Evolutionary conservation across 768 basidiomycete genomes (phyloP), one percentile per base, ranked within the genome.

Genomic region (Boletus reticuloceps): DNA sequence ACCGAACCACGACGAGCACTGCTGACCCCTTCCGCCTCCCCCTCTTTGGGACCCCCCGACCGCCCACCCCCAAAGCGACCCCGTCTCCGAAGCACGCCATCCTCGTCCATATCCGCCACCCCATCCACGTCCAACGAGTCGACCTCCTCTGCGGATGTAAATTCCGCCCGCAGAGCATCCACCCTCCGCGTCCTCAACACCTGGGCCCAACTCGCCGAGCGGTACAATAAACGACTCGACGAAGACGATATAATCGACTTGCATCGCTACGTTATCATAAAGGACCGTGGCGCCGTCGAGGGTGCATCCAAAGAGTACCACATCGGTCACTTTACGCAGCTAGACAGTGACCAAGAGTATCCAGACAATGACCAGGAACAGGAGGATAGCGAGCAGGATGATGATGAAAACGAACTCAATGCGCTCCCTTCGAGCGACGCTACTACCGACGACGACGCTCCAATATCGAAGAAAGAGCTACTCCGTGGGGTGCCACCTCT

Each of bases 161-260:
- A 82, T 50, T 76, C 79, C 36, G 83, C 82, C 36, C 77, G 86
- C 42, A 76, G 82, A 50, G 85, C 80, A 22, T 72, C 69, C 13
- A 75, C 78, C 6, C 69, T 75, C 60, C 83, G 85, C 4, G 73
- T 91, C 37, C 72, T 82, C 22, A 78, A 81, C 60, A 73, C 81
- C 14, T 91, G 90, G 89, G 75, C 80, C 27, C 76, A 81, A 49
- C 80, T 92, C 5, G 88, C 81, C 4, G 82, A 86, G 46, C 80
- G 87, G 25, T 87, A 91, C 65, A 77, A 80, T 34, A 78, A 81
- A 48, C 77, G 79, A 42, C 72, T 89, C 38, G 87, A 89, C 60
- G 85, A 91, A 64, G 90, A 92, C 68, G 90, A 93, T 67, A 85
- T 91, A 44, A 76, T 92, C 32, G 86, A 91, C 63, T 72, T 93